A percentile compares a stretch with the other conserved stretches of the same genome.
Conservation (phyloP, 129 eudicot genomes). For the Flaveria sonorensis region DNA sequence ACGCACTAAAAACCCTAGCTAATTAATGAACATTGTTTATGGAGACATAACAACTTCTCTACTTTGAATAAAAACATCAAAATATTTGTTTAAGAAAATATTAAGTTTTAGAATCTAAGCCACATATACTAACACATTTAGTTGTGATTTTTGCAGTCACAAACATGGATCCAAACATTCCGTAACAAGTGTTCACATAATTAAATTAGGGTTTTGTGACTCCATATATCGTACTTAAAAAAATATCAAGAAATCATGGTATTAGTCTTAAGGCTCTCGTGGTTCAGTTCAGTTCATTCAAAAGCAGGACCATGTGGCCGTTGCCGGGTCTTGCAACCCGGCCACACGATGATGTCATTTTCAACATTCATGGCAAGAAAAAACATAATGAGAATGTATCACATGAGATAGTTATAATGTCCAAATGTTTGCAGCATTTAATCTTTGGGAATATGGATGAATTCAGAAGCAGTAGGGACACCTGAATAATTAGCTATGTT, state of each 20-base stretch:
- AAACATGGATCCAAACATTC: too few species aligned
- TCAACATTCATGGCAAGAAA: slow-evolving; percentile 21
- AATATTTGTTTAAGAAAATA: too few species aligned
- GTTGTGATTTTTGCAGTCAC: too few species aligned
- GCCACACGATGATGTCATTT: too few species aligned
- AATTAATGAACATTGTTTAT: neutral
- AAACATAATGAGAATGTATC: slow-evolving; percentile 36
- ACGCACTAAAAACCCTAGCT: too few species aligned
- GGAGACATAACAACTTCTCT: neutral
- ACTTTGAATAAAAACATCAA: neutral
- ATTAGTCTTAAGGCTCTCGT: neutral
- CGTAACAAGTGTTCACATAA: too few species aligned
- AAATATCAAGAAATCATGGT: neutral
- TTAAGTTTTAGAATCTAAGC: too few species aligned
- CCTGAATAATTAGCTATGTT: slow-evolving; percentile 21
- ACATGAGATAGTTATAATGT: slow-evolving; percentile 36
- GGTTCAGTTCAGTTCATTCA: neutral
- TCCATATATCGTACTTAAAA: too few species aligned
- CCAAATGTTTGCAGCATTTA: slow-evolving; percentile 19
- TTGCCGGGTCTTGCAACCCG: too few species aligned
- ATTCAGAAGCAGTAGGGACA: slow-evolving; percentile 32
- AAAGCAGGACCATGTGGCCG: too few species aligned
- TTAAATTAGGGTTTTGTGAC: too few species aligned
- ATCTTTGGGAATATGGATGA: slow-evolving; percentile 23
- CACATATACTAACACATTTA: too few species aligned